Evolutionary conservation across 1,284 basidiomycete genomes (phyloP).

Genomic region (Mixia osmundae): DNA sequence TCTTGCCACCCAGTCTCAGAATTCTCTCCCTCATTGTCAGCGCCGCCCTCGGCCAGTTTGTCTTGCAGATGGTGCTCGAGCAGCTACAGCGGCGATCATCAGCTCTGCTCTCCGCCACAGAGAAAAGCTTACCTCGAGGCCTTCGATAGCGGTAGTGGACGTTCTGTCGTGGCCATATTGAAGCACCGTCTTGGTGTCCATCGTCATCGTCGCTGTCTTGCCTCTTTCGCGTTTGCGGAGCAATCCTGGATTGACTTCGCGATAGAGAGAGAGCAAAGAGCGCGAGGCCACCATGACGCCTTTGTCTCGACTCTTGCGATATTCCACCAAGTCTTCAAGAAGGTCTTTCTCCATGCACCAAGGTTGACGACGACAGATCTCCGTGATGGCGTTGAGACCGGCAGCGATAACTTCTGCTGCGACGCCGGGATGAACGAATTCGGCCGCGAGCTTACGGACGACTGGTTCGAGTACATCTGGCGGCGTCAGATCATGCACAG

Average conservation of each 20-base stretch:
- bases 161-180: slow-evolving; percentile 21
- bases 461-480: slow-evolving; percentile 79
- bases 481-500: slow-evolving; percentile 83
- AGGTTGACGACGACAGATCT: slow-evolving; percentile 77
- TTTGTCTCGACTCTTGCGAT: slow-evolving; percentile 86
- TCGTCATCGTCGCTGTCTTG: slow-evolving; percentile 13
- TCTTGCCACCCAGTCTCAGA: slow-evolving; percentile 60
- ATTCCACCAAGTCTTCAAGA: slow-evolving; percentile 76
- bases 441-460: slow-evolving; percentile 71
- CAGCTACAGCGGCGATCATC: not conserved
- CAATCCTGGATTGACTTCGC: slow-evolving; percentile 87
- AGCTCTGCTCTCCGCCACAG: not conserved
- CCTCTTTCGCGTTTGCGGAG: slow-evolving; percentile 65
- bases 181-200: slow-evolving; percentile 1
- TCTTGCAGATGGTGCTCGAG: slow-evolving; percentile 51
- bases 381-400: slow-evolving; percentile 80
- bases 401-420: slow-evolving; percentile 79
- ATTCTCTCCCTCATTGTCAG: slow-evolving; percentile 26
- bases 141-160: slow-evolving; percentile 55
- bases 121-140: slow-evolving; percentile 39
- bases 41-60: slow-evolving; percentile 38
- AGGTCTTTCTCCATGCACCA: slow-evolving; percentile 86
- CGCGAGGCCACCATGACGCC: slow-evolving; percentile 69
- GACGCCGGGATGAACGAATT: slow-evolving; percentile 95
- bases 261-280: slow-evolving; percentile 71